Evolutionary conservation across 2,329 filamentous ascomycete species (phyloP).

Genomic region (Paracamarosporium sp.): DNA sequence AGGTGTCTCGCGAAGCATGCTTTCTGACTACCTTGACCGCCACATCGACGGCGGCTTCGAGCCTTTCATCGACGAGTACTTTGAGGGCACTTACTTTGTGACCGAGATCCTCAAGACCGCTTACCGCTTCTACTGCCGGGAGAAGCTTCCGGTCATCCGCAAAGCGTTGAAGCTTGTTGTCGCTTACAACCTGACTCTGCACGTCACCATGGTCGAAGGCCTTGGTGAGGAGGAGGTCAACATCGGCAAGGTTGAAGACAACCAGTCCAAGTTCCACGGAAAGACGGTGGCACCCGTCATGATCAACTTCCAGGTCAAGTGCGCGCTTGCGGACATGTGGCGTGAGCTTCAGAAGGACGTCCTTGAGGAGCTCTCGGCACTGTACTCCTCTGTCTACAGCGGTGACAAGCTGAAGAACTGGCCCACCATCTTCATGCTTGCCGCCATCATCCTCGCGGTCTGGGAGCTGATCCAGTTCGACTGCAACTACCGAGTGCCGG

Average conservation of each 20-base stretch:
- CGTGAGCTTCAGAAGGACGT: slow-evolving; percentile 96
- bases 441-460: slow-evolving; percentile 87
- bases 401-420: slow-evolving; percentile 98
- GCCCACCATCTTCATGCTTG: slow-evolving; percentile 98
- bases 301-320: slow-evolving; percentile 99
- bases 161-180: slow-evolving; percentile 95
- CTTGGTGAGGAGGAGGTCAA: slow-evolving; percentile 80
- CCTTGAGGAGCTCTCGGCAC: slow-evolving; percentile 85
- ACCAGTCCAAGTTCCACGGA: slow-evolving; percentile 84
- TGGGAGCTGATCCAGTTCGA: slow-evolving; percentile 99
- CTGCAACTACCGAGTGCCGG: slow-evolving; percentile 92
- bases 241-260: slow-evolving; percentile 84
- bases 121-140: slow-evolving; percentile 89
- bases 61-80: slow-evolving; percentile 93
- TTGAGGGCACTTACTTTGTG: slow-evolving; percentile 92
- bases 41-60: slow-evolving; percentile 94
- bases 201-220: slow-evolving; percentile 93
- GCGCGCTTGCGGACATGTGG: slow-evolving; percentile 97
- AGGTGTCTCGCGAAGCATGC: slow-evolving; percentile 78
- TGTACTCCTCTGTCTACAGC: slow-evolving; percentile 98
- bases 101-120: slow-evolving; percentile 96
- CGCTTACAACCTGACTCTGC: slow-evolving; percentile 92
- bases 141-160: slow-evolving; percentile 86
- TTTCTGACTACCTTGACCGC: slow-evolving; percentile 93
- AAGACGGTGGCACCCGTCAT: slow-evolving; percentile 94